Conservation (phyloP, 2,329 filamentous ascomycete genomes). For the Botryotinia narcissicola region DNA sequence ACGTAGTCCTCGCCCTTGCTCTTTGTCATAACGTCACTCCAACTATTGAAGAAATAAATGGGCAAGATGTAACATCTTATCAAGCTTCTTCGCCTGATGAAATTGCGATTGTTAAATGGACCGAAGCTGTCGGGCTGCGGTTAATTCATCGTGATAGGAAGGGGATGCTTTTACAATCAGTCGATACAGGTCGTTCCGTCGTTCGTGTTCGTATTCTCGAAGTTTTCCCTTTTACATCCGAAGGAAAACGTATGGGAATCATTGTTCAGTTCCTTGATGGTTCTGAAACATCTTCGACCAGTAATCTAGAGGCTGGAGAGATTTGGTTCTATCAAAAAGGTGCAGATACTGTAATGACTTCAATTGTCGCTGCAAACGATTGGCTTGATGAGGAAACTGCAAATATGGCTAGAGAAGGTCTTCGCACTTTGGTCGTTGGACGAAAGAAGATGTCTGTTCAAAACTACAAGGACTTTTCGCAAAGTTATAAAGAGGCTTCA, state of each 20-base stretch:
- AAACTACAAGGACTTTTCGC: conserved; percentile 78
- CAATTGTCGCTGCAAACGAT: conserved; percentile 92
- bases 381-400: conserved; percentile 98
- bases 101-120: conserved; percentile 96
- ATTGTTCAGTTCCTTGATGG: conserved; percentile 79
- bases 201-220: conserved; percentile 88
- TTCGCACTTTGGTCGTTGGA: conserved; percentile 93
- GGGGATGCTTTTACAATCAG: conserved; percentile 77
- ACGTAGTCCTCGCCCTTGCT: conserved; percentile 87
- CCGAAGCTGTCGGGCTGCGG: conserved; percentile 84
- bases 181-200: conserved; percentile 68
- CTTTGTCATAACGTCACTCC: conserved; percentile 98
- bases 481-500: conserved; percentile 74
- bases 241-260: conserved; percentile 97
- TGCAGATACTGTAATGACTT: conserved; percentile 96
- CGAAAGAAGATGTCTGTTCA: conserved; percentile 76
- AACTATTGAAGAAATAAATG: conserved; percentile 78
- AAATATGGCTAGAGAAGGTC: conserved; percentile 98
- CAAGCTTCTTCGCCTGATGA: conserved; percentile 97
- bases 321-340: conserved; percentile 99
- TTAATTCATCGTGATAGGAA: conserved; percentile 83
- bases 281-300: conserved; percentile 46
- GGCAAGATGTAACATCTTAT: conserved; percentile 75
- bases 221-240: conserved; percentile 95
- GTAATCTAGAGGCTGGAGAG: conserved; percentile 61